These are phyloP conservation scores for Venturia nashicola DNA, from an alignment of 2,329 filamentous ascomycete species.

Conservation along the genomic window DNA sequence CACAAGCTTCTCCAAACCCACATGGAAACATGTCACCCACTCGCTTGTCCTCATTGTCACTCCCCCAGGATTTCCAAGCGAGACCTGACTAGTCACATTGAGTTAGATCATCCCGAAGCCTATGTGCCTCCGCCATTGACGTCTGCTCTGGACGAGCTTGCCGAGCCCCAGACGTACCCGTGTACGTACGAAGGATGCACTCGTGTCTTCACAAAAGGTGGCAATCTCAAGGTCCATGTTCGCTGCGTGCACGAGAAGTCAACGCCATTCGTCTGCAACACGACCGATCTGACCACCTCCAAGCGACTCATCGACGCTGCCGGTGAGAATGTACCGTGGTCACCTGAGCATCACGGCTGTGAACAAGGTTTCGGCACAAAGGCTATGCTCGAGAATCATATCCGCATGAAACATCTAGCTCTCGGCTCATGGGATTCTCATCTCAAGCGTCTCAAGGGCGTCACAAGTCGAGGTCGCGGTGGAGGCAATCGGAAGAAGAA, in stretches of 20 bases:
- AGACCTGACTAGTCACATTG: constrained; percentile 35
- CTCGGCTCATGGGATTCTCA: constrained; percentile 29
- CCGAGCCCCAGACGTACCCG: constrained; percentile 50
- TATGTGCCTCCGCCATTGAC: constrained; percentile 34
- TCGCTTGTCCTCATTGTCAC: constrained; percentile 61
- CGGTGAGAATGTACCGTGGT: constrained; percentile 37
- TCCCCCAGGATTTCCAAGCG: constrained; percentile 53
- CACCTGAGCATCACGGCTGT: constrained; percentile 51
- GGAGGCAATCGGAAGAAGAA: constrained; percentile 10
- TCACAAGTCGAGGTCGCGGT: constrained; percentile 16
- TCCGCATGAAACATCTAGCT: constrained; percentile 71
- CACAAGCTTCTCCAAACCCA: constrained; percentile 61
- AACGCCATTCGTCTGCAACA: constrained; percentile 65
- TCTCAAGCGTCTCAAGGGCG: constrained; percentile 18
- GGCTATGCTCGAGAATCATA: constrained; percentile 67
- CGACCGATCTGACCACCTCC: constrained; percentile 47
- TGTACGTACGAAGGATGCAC: constrained; percentile 59
- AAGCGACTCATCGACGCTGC: constrained; percentile 18
- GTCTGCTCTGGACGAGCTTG: constrained; percentile 30
- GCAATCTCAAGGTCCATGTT: constrained; percentile 74
- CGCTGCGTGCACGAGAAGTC: constrained; percentile 64
- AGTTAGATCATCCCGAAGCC: constrained; percentile 63
- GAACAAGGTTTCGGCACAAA: constrained; percentile 67
- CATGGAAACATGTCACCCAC: constrained; percentile 58
- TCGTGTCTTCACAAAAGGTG: constrained; percentile 67